phyloP scores from a whole-genome alignment of 2,329 filamentous ascomycete species.

The Arthrocladium fulminans region DNA sequence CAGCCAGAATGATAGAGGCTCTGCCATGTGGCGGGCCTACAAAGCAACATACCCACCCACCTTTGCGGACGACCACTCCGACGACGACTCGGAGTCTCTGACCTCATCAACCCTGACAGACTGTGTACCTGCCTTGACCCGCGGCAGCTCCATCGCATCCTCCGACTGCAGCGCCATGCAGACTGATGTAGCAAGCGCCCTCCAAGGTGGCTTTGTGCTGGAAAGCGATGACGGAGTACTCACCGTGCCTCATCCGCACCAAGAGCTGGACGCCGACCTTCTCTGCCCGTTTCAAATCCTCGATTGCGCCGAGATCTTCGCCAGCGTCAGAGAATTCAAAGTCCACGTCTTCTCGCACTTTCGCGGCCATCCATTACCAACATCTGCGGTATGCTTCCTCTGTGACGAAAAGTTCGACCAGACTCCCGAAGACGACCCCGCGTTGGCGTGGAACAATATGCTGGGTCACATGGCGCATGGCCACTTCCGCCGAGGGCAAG shows the following conservation, averaged over 20 bases:
- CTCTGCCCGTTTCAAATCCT: constrained; percentile 39
- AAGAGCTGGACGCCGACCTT: constrained; percentile 19
- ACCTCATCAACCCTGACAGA: constrained; percentile 2
- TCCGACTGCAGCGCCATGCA: constrained; percentile 16
- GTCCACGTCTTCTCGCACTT: constrained; percentile 40
- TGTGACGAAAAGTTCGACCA: constrained; percentile 26
- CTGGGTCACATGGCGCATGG: constrained; percentile 34
- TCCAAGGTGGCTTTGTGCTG: constrained; percentile 19
- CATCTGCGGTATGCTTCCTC: constrained; percentile 35
- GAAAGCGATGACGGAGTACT: constrained; percentile 20
- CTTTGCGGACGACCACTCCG: constrained; percentile 4
- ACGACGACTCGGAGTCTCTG: constrained; percentile 4
- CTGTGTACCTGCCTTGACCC: constrained; percentile 20
- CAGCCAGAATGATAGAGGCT: not conserved
- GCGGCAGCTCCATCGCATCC: constrained; percentile 19
- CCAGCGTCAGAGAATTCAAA: constrained; percentile 33
- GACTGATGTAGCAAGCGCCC: constrained; percentile 20
- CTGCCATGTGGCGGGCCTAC: not conserved
- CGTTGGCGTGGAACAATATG: constrained; percentile 34
- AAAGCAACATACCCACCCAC: not conserved
- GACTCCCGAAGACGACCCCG: constrained; percentile 17
- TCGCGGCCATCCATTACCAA: constrained; percentile 31
- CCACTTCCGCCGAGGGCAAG: constrained; percentile 34
- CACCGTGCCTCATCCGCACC: constrained; percentile 14
- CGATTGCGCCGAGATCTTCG: constrained; percentile 34